These are phyloP conservation scores for Geotrichum australiense DNA, from an alignment of 1,139 yeast genomes.

Conservation along the genomic window DNA sequence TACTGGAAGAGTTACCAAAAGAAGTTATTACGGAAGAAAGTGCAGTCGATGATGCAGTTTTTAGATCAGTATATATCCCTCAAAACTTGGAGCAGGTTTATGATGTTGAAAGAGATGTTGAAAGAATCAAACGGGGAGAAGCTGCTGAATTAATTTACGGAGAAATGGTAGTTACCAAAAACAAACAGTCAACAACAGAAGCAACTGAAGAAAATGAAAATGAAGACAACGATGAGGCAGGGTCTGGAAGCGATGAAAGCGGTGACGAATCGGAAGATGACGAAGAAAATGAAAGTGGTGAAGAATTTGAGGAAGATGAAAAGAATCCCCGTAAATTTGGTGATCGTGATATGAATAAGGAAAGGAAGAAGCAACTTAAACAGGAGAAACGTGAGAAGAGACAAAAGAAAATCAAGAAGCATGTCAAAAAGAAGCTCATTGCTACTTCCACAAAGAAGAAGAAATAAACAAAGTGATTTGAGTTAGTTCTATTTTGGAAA, in stretches of 20 bases:
- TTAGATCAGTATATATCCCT: slow-evolving; percentile 80
- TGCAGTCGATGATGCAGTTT: slow-evolving; percentile 75
- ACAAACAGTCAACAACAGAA: slow-evolving; percentile 8
- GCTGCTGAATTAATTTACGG: slow-evolving; percentile 59
- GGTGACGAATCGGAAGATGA: slow-evolving; percentile 37
- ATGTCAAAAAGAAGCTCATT: slow-evolving; percentile 58
- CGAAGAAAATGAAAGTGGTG: slow-evolving; percentile 36
- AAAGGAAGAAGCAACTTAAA: slow-evolving; percentile 76
- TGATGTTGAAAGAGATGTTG: slow-evolving; percentile 73
- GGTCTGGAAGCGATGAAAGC: slow-evolving; percentile 35
- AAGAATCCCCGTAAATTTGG: slow-evolving; percentile 62
- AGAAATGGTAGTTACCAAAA: slow-evolving; percentile 28
- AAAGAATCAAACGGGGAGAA: slow-evolving; percentile 72
- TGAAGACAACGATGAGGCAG: slow-evolving; percentile 28
- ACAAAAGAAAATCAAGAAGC: slow-evolving; percentile 85
- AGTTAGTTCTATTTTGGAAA: no score
- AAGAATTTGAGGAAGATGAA: slow-evolving; percentile 42
- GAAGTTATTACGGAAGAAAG: slow-evolving; percentile 41
- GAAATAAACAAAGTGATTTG: no score
- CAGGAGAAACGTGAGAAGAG: slow-evolving; percentile 82
- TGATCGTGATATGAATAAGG: slow-evolving; percentile 78
- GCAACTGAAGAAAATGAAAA: slow-evolving; percentile 7
- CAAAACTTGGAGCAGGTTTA: slow-evolving; percentile 46
- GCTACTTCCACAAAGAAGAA: slow-evolving; percentile 19
- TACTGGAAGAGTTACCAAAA: slow-evolving; percentile 31